Conservation (phyloP, 2,329 filamentous ascomycete species). For the Cercospora citrullina region DNA sequence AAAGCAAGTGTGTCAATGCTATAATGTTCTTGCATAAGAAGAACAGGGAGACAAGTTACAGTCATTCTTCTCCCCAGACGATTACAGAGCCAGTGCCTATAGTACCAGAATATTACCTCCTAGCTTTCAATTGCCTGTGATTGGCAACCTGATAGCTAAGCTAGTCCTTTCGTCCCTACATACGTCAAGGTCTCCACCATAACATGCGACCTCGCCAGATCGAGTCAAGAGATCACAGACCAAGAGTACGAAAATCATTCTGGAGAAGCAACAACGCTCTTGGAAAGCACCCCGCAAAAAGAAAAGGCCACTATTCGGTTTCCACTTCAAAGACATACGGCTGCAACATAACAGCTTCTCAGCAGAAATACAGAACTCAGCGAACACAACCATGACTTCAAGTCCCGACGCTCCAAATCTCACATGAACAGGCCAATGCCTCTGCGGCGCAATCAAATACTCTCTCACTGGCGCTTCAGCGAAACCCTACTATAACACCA, state of each 20-base stretch:
- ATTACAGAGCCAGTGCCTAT: background rate
- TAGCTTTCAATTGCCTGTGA: background rate
- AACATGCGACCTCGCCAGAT: background rate
- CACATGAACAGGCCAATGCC: conserved; percentile 41
- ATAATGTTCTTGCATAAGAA: background rate
- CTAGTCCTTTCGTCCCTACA: background rate
- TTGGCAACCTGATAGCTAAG: background rate
- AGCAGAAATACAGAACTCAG: background rate
- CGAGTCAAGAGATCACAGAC: background rate
- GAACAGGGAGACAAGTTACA: background rate
- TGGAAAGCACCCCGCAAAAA: background rate
- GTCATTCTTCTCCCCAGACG: background rate
- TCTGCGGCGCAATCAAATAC: conserved; percentile 48
- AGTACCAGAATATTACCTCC: background rate
- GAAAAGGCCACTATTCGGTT: background rate
- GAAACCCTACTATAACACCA: conserved; percentile 41
- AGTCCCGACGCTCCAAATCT: background rate
- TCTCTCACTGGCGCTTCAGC: conserved; percentile 46
- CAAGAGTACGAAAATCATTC: background rate
- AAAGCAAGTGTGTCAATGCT: background rate
- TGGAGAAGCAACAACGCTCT: background rate
- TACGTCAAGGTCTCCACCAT: background rate
- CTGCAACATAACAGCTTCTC: background rate
- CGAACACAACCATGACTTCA: background rate
- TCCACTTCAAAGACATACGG: background rate